Base-by-base conservation (phyloP, 83 land plant genomes). In the Larix sibirica region DNA sequence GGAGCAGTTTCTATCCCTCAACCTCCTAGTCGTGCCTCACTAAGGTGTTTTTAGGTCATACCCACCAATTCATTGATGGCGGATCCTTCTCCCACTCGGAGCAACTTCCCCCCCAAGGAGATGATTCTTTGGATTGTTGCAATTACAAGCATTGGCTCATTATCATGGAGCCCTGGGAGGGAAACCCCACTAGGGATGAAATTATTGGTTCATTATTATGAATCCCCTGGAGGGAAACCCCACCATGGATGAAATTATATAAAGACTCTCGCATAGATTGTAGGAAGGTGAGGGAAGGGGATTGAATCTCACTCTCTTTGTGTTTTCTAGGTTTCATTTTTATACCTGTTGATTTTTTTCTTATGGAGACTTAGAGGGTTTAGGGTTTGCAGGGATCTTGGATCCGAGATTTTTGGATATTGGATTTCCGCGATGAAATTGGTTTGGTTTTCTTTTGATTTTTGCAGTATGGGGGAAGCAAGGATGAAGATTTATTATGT, bases 31-130 rank as follows among this genome's bases (percentile, higher is more conserved):
- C 23, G 24, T 40, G 24, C 10, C 3, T 1, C 21, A 0, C 12
- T 73, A 1, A 73, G 12, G 6, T 21, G 54, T 21, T 73, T 40
- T 42, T 44, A 56, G 21, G 38, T 54, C 3, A 73, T 73, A 73
- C 64, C 64, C 63, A 79, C 80, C 0, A 79, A 60, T 9, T 78
- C 80, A 5, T 78, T 62, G 9, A 36, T 78, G 63, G 56, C 47
- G n/a, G 80, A 78, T 56, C 80, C 80, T 21, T 78, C 80, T 58
- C 80, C 80, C 38, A 78, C 56, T 18, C 56, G 80, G 80, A 78
- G 80, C n/a, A 78, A 78, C 24, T 28, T 62, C 0, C 80, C 80
- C 5, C 80, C 80, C 1, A 78, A 78, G 62, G 80, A 78, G 36
- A 78, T 63, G 5, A 58, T 78, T 78, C 61, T 78, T 23, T 78